phyloP scores from a whole-genome alignment of 106 monocot species.

The Narthecium ossifragum region DNA sequence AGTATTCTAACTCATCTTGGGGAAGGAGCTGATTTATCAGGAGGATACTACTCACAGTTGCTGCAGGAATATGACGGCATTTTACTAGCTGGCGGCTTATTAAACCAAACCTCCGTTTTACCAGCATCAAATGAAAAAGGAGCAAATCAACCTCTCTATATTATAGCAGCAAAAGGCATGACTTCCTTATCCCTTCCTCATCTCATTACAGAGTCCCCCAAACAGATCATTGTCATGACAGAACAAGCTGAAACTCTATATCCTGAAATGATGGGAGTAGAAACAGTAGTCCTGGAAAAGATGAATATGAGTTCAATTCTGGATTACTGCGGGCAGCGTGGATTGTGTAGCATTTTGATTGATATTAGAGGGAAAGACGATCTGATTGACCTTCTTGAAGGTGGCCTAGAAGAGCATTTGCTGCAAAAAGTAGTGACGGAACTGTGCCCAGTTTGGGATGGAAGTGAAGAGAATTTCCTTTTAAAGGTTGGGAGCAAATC shows the following conservation, averaged over 20 bases:
- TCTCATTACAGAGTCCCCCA: slow-evolving; percentile 11
- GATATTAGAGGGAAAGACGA: slow-evolving; percentile 46
- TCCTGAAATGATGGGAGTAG: slow-evolving; percentile 31
- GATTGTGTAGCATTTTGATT: slow-evolving; percentile 65
- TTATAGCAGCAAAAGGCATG: slow-evolving; percentile 25
- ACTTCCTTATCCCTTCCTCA: slow-evolving; percentile 35
- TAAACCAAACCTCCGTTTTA: slow-evolving; percentile 22
- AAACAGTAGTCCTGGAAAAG: slow-evolving; percentile 39
- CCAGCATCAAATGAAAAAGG: slow-evolving; percentile 61
- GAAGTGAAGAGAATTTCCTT: slow-evolving; percentile 10
- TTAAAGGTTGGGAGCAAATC: slow-evolving; percentile 22
- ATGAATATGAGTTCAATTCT: slow-evolving; percentile 44
- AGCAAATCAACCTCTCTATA: slow-evolving; percentile 68
- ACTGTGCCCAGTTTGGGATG: slow-evolving; percentile 33
- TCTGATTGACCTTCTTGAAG: slow-evolving; percentile 27
- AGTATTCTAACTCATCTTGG: slow-evolving; percentile 34
- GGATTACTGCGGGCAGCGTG: slow-evolving; percentile 42
- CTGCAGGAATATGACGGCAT: slow-evolving; percentile 80
- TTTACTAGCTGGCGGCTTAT: slow-evolving; percentile 40
- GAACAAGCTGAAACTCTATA: slow-evolving; percentile 37
- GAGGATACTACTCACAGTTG: slow-evolving; percentile 78
- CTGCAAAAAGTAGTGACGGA: slow-evolving; percentile 78
- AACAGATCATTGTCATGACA: slow-evolving; percentile 34
- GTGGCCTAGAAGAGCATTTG: slow-evolving; percentile 30
- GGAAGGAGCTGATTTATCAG: slow-evolving; percentile 37